These are phyloP conservation scores for Dictyostelium brefeldianum DNA, from an alignment of 78 protist genomes.

Conservation along the genomic window DNA sequence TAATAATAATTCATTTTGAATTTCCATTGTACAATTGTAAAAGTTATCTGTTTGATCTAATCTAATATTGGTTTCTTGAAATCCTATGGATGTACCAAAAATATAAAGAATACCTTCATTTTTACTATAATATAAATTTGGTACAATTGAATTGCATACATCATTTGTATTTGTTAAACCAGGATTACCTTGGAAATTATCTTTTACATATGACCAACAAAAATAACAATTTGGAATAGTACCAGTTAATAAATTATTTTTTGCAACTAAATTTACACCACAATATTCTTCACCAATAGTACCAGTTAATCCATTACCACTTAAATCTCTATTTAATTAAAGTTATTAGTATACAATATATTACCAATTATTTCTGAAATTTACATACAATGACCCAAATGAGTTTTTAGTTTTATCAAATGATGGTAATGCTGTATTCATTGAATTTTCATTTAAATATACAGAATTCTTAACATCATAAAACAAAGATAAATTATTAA, in stretches of 20 bases:
- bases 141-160: neutral
- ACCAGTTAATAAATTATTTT: neutral
- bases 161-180: neutral
- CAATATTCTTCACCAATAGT: slow-evolving; percentile 5
- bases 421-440: neutral
- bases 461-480: neutral
- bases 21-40: neutral
- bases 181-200: neutral
- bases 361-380: no score
- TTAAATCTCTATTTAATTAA: no score
- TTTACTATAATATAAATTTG: neutral
- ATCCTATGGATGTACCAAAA: neutral
- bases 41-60: neutral
- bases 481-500: neutral
- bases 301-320: neutral
- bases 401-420: neutral
- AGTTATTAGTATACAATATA: no score
- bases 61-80: no score
- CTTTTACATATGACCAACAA: neutral
- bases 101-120: neutral
- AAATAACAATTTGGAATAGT: neutral
- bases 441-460: neutral
- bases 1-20: neutral
- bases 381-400: neutral
- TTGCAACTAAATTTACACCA: neutral